Percentiles rank a stretch among this genome's conserved stretches.
Evolutionary conservation across 1,139 yeast species (phyloP).

Genomic region (Geotrichum klebahnii): DNA sequence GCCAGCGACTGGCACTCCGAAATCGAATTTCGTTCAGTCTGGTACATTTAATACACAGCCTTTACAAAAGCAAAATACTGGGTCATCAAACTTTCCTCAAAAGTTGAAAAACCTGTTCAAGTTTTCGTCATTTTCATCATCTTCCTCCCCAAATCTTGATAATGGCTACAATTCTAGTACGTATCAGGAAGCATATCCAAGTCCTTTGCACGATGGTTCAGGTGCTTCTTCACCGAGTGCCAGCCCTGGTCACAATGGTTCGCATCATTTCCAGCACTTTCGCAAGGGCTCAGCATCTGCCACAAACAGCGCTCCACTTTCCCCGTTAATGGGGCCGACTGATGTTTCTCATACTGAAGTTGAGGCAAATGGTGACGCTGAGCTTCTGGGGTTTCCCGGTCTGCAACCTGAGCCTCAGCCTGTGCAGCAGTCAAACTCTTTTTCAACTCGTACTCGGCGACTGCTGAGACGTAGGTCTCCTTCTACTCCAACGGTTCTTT

Average conservation of each 20-base stretch:
- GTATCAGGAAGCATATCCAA: not conserved
- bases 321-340: not conserved
- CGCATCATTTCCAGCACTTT: not conserved
- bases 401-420: no score
- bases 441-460: slow-evolving; percentile 23
- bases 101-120: slow-evolving; percentile 34
- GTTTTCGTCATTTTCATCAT: slow-evolving; percentile 26
- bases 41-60: no score
- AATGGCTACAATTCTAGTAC: not conserved
- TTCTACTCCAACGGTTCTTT: slow-evolving; percentile 38
- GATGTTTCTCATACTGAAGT: not conserved
- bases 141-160: not conserved
- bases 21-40: not conserved
- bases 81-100: slow-evolving; percentile 29
- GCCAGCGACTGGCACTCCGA: not conserved
- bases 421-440: slow-evolving; percentile 8
- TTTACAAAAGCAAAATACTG: not conserved
- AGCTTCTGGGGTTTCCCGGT: no score
- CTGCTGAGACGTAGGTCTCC: slow-evolving; percentile 43
- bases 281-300: slow-evolving; percentile 4
- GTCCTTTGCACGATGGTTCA: not conserved
- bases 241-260: not conserved
- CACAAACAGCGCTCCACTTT: slow-evolving; percentile 2
- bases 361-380: not conserved
- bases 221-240: not conserved